Evolutionary conservation across 225 moss, liverwort and hornwort species (phyloP).

Genomic region (Takakia lepidozioides): DNA sequence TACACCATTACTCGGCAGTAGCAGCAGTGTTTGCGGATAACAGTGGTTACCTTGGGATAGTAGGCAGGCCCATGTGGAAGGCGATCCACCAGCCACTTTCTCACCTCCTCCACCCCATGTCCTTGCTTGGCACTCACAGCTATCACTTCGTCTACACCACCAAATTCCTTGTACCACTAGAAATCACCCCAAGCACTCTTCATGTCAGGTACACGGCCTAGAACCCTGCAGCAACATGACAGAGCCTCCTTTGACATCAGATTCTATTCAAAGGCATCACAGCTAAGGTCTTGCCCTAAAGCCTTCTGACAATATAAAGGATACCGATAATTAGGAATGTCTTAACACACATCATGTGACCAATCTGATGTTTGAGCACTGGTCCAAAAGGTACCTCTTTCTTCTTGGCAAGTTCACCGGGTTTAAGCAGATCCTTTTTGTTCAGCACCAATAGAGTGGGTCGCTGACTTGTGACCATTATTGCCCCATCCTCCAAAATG

Average conservation of each 20-base stretch:
- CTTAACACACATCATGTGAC: too few species aligned
- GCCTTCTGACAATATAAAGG: too few species aligned
- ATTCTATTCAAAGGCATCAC: too few species aligned
- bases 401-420: conserved; percentile 75
- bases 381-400: conserved; percentile 31
- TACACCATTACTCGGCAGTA: too few species aligned
- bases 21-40: too few species aligned
- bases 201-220: too few species aligned
- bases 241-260: too few species aligned
- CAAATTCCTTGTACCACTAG: conserved; percentile 73
- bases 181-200: too few species aligned
- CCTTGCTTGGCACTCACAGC: conserved; percentile 83
- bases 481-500: conserved; percentile 46
- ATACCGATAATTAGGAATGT: too few species aligned
- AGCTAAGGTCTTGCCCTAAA: too few species aligned
- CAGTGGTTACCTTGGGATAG: conserved; percentile 68
- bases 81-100: conserved; percentile 60
- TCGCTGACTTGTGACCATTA: conserved; percentile 35
- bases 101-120: conserved; percentile 56
- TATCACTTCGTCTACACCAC: conserved; percentile 63
- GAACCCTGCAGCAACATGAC: too few species aligned
- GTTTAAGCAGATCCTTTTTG: conserved; percentile 79
- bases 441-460: conserved; percentile 78
- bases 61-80: conserved; percentile 79
- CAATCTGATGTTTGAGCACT: too few species aligned